These are phyloP conservation scores for Saccharomyces hybrid DNA, from an alignment of 1,139 yeast genomes.

Conservation along the genomic window DNA sequence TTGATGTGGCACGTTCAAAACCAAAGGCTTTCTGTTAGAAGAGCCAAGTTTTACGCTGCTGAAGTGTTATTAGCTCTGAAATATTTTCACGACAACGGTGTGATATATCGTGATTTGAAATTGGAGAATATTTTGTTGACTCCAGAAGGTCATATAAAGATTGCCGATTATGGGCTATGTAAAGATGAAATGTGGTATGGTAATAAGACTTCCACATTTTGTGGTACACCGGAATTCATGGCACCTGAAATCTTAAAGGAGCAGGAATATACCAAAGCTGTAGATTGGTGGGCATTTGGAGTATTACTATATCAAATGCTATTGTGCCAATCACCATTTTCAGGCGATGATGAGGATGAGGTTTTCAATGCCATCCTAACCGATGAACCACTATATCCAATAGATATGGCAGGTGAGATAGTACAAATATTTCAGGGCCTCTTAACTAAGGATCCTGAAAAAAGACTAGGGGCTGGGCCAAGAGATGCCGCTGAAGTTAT, in stretches of 20 bases:
- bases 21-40: constrained; percentile 74
- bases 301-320: constrained; percentile 93
- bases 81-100: constrained; percentile 91
- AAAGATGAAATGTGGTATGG: constrained; percentile 92
- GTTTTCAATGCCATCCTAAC: constrained; percentile 94
- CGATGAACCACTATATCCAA: constrained; percentile 96
- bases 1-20: constrained; percentile 98
- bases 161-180: constrained; percentile 95
- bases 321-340: constrained; percentile 91
- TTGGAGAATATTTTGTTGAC: constrained; percentile 87
- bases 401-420: constrained; percentile 95
- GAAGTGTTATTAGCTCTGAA: constrained; percentile 87
- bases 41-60: constrained; percentile 96
- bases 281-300: constrained; percentile 99
- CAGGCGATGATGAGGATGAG: constrained; percentile 98
- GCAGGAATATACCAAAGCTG: constrained; percentile 85
- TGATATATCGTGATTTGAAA: constrained; percentile 92
- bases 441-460: constrained; percentile 76
- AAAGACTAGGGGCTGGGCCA: constrained; percentile 79
- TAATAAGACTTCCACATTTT: constrained; percentile 88
- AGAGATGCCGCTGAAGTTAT: constrained; percentile 87
- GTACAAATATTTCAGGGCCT: constrained; percentile 88
- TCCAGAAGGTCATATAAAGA: constrained; percentile 87
- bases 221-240: constrained; percentile 99
- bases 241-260: constrained; percentile 96